These are phyloP conservation scores for Geoglossum cookeanum DNA, from an alignment of 2,329 filamentous ascomycete genomes.

Conservation along the genomic window DNA sequence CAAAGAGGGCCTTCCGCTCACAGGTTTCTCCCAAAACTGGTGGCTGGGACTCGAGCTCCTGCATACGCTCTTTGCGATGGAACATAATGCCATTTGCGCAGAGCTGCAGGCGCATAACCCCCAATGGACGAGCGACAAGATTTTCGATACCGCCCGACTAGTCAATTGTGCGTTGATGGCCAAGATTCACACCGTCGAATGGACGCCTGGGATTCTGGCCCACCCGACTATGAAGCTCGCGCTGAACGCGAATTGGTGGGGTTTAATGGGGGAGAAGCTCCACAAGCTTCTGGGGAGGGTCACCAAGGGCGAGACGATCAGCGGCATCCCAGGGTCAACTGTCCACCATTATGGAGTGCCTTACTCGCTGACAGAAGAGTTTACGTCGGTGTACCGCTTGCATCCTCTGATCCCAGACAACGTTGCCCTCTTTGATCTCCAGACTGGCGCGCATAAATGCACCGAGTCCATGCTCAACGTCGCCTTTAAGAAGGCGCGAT, in stretches of 20 bases:
- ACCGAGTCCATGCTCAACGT: conserved; percentile 17
- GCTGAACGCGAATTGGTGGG: conserved; percentile 29
- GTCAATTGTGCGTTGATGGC: conserved; percentile 29
- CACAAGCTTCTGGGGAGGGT: conserved; percentile 24
- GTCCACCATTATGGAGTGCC: conserved; percentile 16
- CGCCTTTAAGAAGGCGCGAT: conserved; percentile 18
- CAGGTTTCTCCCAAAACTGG: conserved; percentile 27
- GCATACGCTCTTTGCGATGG: conserved; percentile 27
- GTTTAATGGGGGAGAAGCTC: conserved; percentile 23
- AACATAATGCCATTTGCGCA: conserved; percentile 28
- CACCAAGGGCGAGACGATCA: conserved; percentile 22
- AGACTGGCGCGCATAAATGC: conserved; percentile 10
- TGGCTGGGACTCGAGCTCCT: conserved; percentile 28
- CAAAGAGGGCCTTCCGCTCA: conserved; percentile 19
- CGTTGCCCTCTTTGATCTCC: conserved; percentile 14
- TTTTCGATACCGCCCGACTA: conserved; percentile 27
- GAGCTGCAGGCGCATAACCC: conserved; percentile 20
- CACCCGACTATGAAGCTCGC: conserved; percentile 25
- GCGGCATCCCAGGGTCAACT: conserved; percentile 22
- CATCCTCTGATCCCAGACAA: conserved; percentile 22
- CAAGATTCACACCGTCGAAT: conserved; percentile 31
- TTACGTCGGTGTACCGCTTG: conserved; percentile 26
- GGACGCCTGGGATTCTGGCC: conserved; percentile 28
- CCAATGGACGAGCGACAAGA: conserved; percentile 21
- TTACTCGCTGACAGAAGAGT: conserved; percentile 26